Percentiles rank a stretch among this genome's conserved stretches.
phyloP scores from a whole-genome alignment of 345 rosid species.

The Lumnitzera littorea region DNA sequence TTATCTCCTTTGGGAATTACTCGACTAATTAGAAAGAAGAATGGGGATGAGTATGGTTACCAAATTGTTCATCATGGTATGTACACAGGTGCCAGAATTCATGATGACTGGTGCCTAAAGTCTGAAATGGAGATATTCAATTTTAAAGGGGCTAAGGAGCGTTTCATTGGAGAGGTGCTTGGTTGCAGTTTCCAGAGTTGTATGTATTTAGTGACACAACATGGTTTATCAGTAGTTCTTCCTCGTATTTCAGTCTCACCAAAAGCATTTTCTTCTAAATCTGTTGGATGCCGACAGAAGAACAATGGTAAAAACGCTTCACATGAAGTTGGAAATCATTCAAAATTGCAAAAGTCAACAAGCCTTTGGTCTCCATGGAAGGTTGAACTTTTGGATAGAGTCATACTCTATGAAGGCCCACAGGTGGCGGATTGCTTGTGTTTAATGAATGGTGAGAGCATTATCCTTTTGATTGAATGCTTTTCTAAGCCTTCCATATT shows the following conservation, averaged over 20 bases:
- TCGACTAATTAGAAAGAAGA: slow-evolving; percentile 51
- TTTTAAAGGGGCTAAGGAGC: slow-evolving; percentile 34
- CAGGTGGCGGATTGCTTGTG: slow-evolving; percentile 76
- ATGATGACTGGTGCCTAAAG: slow-evolving; percentile 54
- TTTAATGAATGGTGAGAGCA: slow-evolving; percentile 74
- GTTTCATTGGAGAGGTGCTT: slow-evolving; percentile 54
- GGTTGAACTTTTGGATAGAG: slow-evolving; percentile 81
- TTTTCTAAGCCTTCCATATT: too few relatives aligned
- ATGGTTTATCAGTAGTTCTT: slow-evolving; percentile 83
- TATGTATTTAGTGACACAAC: slow-evolving; percentile 72
- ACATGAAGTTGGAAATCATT: slow-evolving; percentile 15
- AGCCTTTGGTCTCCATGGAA: slow-evolving; percentile 53
- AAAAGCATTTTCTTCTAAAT: slow-evolving; percentile 41
- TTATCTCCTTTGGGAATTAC: slow-evolving; percentile 84
- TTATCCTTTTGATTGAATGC: not conserved
- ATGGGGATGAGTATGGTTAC: slow-evolving; percentile 20
- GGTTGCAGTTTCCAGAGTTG: slow-evolving; percentile 85
- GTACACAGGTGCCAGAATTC: slow-evolving; percentile 31
- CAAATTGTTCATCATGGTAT: slow-evolving; percentile 51
- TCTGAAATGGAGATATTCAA: slow-evolving; percentile 16
- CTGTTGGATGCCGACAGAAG: slow-evolving; percentile 47
- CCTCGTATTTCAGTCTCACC: slow-evolving; percentile 64
- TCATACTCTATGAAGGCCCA: slow-evolving; percentile 80
- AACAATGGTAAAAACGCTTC: slow-evolving; percentile 17
- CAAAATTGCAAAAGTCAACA: slow-evolving; percentile 25